Evolutionary conservation across 176 grass and related monocot species (phyloP).

Genomic region (Pontederia crassipes): DNA sequence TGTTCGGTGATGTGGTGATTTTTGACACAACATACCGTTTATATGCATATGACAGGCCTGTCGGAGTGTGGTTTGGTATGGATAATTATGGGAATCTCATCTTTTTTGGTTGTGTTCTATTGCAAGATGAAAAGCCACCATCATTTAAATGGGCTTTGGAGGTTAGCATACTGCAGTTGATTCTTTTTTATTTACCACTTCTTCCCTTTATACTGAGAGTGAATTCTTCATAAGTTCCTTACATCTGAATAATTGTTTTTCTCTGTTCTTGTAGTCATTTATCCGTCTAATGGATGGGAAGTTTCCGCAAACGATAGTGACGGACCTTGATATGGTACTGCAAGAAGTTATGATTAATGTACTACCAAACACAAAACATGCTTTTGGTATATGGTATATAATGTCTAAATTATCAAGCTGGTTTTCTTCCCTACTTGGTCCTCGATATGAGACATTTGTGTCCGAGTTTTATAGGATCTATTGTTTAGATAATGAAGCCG

Average conservation of each 20-base stretch:
- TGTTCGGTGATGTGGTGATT: slow-evolving; percentile 41
- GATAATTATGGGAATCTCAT: slow-evolving; percentile 37
- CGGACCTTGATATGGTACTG: slow-evolving; percentile 26
- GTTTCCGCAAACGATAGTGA: slow-evolving; percentile 39
- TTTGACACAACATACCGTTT: slow-evolving; percentile 30
- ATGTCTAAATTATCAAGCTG: slow-evolving; percentile 27
- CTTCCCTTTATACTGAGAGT: not conserved
- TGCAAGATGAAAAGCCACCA: slow-evolving; percentile 27
- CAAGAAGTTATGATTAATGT: slow-evolving; percentile 20
- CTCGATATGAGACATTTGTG: slow-evolving; percentile 28
- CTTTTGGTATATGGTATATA: slow-evolving; percentile 29
- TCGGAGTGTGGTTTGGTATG: slow-evolving; percentile 36
- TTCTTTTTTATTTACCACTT: not conserved
- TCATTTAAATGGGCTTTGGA: slow-evolving; percentile 43
- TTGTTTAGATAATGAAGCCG: slow-evolving; percentile 23
- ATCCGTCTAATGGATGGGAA: slow-evolving; percentile 34
- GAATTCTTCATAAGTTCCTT: slow-evolving; percentile 9
- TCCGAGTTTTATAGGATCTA: slow-evolving; percentile 30
- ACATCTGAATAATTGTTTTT: slow-evolving; percentile 6
- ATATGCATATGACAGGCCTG: slow-evolving; percentile 31
- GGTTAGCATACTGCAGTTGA: slow-evolving; percentile 3
- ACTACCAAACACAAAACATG: slow-evolving; percentile 36
- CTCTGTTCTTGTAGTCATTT: slow-evolving; percentile 28
- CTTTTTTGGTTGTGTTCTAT: slow-evolving; percentile 41
- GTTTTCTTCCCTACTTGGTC: slow-evolving; percentile 33